Evolutionary conservation across 495 filamentous ascomycete genomes (phyloP).

Genomic region (Penicillium silybi): DNA sequence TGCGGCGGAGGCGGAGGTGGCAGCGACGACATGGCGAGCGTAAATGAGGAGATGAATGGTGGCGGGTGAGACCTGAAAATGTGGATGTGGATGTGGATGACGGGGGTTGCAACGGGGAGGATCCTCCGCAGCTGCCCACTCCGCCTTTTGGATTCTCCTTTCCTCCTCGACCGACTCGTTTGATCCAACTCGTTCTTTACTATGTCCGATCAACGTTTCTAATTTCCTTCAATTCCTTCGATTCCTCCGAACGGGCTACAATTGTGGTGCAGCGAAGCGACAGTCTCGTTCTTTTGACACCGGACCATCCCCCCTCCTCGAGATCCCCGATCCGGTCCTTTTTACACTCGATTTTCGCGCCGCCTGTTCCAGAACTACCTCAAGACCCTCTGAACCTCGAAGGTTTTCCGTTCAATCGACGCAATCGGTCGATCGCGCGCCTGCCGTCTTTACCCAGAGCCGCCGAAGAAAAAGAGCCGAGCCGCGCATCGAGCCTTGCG

Average conservation of each 20-base stretch:
- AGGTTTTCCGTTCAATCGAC: not conserved
- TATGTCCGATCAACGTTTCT: slow-evolving; percentile 19
- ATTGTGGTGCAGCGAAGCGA: slow-evolving; percentile 16
- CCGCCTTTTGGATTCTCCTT: slow-evolving; percentile 23
- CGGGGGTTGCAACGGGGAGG: slow-evolving; percentile 4
- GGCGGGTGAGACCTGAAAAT: slow-evolving; percentile 6
- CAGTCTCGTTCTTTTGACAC: slow-evolving; percentile 18
- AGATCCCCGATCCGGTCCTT: slow-evolving; percentile 1
- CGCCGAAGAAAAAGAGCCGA: slow-evolving; percentile 8
- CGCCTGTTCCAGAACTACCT: not conserved
- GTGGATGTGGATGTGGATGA: slow-evolving; percentile 14
- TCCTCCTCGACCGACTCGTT: slow-evolving; percentile 9
- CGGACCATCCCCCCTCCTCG: slow-evolving; percentile 5
- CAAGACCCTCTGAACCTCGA: not conserved
- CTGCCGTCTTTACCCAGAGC: slow-evolving; percentile 2
- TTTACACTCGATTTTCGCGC: slow-evolving; percentile 2
- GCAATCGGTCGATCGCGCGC: slow-evolving; percentile 15
- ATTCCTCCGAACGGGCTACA: slow-evolving; percentile 14
- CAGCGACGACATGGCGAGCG: slow-evolving; percentile 27
- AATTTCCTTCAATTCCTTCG: slow-evolving; percentile 13
- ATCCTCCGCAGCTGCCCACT: slow-evolving; percentile 25
- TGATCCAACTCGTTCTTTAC: not conserved
- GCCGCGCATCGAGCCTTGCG: slow-evolving; percentile 6
- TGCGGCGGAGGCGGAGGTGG: slow-evolving; percentile 56
- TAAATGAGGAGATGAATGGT: slow-evolving; percentile 2